Evolutionary conservation across 805 yeast species (phyloP), one percentile per base, ranked within the genome.

Genomic region (Pichia deserticola): DNA sequence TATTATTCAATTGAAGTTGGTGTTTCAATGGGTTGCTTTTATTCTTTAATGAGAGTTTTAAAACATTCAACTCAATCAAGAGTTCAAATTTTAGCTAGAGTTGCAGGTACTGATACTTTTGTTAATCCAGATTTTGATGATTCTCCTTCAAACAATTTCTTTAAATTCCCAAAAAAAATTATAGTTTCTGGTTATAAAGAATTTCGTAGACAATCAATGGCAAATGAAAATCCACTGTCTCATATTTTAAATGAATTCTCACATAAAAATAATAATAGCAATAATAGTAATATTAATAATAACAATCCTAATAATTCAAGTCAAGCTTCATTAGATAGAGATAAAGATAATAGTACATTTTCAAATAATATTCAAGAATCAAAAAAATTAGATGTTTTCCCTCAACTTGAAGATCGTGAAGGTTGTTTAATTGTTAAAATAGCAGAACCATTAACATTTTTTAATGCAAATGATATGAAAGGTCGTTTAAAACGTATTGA

Each of bases 361-460:
- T 13, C 40, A 15, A 40, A 45, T 32, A 11, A 25, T 27, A 7
- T 25, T 6, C 13, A 27, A 20, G 39, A 43, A 13, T 7, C 15
- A 9, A 34, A 43, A 25, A 4, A 9, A 5, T 7, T 25, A 12
- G 49, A 51, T 8, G 9, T 51, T 4, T 49, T 49, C 11, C 53
- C 58, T 7, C 67, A 60, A 60, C 67, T 60, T 61, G 67, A 75
- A 57, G 76, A 71, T 38, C 70, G 84, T 44, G 86, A 83, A 55
- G 89, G 89, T 0, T 84, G 89, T 49, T 69, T 90, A 36, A 79
- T 89, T 32, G 84, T 89, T 36, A 84, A 83, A 54, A 78, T 89
- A 40, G 89, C 96, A 0, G 97, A 89, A 60, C 96, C 97, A 1
- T 70, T 89, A 52, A 87, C 90, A 5, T 89, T 89, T 65, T 88